phyloP scores from a whole-genome alignment of 176 grass and related monocot genomes.

The Oryza meyeriana region DNA sequence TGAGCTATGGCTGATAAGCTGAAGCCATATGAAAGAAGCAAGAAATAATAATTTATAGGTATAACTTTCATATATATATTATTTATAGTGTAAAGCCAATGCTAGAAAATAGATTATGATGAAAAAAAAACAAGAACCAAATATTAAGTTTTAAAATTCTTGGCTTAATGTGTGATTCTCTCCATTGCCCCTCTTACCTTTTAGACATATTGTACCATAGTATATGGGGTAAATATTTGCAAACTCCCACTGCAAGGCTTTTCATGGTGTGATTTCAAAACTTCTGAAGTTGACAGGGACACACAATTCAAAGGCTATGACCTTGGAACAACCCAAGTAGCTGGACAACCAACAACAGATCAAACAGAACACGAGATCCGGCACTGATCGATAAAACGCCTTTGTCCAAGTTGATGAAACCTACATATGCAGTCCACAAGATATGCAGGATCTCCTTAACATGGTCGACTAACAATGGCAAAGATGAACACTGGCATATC shows the following conservation, averaged over 20 bases:
- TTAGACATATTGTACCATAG: no score
- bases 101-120: no score
- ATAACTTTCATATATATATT: no score
- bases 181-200: no score
- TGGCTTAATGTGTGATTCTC: no score
- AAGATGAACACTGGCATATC: slow-evolving; percentile 2
- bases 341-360: neutral
- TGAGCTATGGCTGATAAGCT: no score
- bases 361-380: neutral
- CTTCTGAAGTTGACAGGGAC: neutral
- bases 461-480: neutral
- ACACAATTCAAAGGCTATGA: neutral
- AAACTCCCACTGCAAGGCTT: neutral
- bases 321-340: neutral
- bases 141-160: no score
- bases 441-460: neutral
- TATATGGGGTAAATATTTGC: neutral
- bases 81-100: no score
- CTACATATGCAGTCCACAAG: neutral
- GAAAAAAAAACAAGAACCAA: no score
- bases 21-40: no score
- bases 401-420: neutral
- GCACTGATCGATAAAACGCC: neutral
- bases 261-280: neutral
- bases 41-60: no score